A percentile compares a stretch with the other conserved stretches of the same genome.
These are phyloP conservation scores for Ophiognomonia clavigignenti-juglandacearum DNA, from an alignment of 2,329 filamentous ascomycete genomes.

Conservation along the genomic window DNA sequence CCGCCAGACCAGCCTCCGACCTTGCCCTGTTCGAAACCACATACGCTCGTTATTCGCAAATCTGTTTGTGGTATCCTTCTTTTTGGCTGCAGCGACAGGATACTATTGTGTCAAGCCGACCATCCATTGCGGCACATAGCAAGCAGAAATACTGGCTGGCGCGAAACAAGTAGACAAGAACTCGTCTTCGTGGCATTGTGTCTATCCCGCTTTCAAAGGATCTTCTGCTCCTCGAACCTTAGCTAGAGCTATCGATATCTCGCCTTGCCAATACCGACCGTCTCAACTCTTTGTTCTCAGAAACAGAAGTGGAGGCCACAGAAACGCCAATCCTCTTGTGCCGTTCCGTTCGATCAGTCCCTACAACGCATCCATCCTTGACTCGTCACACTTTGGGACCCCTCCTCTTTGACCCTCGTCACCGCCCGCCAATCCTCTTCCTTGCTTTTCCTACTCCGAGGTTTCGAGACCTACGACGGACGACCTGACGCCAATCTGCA, in stretches of 20 bases:
- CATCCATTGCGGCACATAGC: constrained; percentile 1
- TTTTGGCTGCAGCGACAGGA: constrained; percentile 1
- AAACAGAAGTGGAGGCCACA: constrained; percentile 5
- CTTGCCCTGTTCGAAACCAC: constrained; percentile 11
- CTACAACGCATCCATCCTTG: constrained; percentile 11
- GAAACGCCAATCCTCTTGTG: constrained; percentile 4
- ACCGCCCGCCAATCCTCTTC: constrained; percentile 3
- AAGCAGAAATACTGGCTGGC: not conserved
- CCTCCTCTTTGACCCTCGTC: constrained; percentile 15
- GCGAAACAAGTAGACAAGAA: not conserved
- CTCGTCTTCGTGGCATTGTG: constrained; percentile 13
- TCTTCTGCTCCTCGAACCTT: constrained; percentile 3
- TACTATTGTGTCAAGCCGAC: constrained; percentile 6
- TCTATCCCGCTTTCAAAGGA: constrained; percentile 5
- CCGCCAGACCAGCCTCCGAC: constrained; percentile 6
- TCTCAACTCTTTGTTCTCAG: constrained; percentile 13
- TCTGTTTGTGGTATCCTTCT: constrained; percentile 13
- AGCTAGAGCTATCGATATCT: constrained; percentile 8
- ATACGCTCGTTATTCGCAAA: constrained; percentile 17
- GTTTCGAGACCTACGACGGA: constrained; percentile 5
- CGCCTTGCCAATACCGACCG: constrained; percentile 10
- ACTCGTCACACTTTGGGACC: constrained; percentile 13
- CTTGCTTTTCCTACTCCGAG: constrained; percentile 3
- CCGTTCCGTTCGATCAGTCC: constrained; percentile 2
- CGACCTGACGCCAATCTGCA: constrained; percentile 8